These are phyloP conservation scores for Staphylotrichum longicolle DNA, from an alignment of 495 filamentous ascomycete species.

Conservation along the genomic window DNA sequence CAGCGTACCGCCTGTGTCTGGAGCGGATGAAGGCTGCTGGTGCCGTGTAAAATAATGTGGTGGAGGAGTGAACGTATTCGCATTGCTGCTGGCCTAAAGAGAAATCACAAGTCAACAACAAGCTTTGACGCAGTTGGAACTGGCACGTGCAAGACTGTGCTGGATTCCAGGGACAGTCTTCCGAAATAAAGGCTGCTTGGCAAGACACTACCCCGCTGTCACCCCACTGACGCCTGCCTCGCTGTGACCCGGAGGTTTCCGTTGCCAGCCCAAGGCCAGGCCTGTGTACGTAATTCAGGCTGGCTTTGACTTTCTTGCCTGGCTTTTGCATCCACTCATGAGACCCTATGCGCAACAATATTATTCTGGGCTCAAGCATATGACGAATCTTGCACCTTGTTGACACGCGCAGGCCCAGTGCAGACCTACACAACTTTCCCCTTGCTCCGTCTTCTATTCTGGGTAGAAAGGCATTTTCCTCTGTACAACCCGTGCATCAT, in stretches of 20 bases:
- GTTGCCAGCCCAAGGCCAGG: background rate
- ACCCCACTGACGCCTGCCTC: background rate
- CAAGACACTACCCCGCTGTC: slow-evolving; percentile 15
- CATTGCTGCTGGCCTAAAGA: too few species aligned
- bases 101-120: too few species aligned
- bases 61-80: background rate
- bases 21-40: slow-evolving; percentile 62
- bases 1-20: slow-evolving; percentile 60
- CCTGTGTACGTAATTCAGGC: slow-evolving; percentile 20
- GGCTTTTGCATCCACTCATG: slow-evolving; percentile 8
- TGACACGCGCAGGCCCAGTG: background rate
- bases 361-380: background rate
- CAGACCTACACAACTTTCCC: too few species aligned
- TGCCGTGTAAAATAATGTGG: slow-evolving; percentile 34
- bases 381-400: background rate
- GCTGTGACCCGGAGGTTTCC: slow-evolving; percentile 15
- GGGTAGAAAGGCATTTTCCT: too few species aligned
- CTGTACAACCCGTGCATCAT: too few species aligned
- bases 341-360: slow-evolving; percentile 7
- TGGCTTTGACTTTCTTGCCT: slow-evolving; percentile 15
- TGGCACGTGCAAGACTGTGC: too few species aligned
- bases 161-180: too few species aligned
- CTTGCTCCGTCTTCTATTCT: too few species aligned
- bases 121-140: too few species aligned
- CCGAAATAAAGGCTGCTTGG: background rate